Percentiles rank a stretch among this genome's conserved stretches.
Evolutionary conservation across 1,139 yeast species (phyloP).

Genomic region (Taphrina populina): DNA sequence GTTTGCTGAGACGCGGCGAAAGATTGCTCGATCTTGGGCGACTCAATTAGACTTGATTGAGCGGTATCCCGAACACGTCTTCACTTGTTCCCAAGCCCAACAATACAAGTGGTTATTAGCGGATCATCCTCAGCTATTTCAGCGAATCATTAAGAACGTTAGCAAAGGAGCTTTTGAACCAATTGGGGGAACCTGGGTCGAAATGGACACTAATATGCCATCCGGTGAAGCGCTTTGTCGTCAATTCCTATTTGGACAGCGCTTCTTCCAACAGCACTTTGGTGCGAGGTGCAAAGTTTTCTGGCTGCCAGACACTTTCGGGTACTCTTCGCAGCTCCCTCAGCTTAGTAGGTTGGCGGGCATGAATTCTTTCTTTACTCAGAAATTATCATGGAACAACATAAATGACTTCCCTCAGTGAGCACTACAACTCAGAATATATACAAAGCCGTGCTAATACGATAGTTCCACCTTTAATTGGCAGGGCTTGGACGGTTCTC

Average conservation of each 20-base stretch:
- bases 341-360: slow-evolving; percentile 85
- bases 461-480: slow-evolving; percentile 91
- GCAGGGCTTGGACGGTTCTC: slow-evolving; percentile 92
- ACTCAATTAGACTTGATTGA: slow-evolving; percentile 83
- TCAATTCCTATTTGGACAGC: slow-evolving; percentile 86
- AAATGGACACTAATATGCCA: slow-evolving; percentile 92
- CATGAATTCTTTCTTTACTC: slow-evolving; percentile 81
- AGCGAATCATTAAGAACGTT: slow-evolving; percentile 63
- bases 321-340: slow-evolving; percentile 92
- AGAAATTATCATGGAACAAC: slow-evolving; percentile 93
- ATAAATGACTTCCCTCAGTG: slow-evolving; percentile 91
- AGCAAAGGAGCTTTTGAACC: slow-evolving; percentile 76
- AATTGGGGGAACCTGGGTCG: slow-evolving; percentile 97
- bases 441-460: slow-evolving; percentile 83
- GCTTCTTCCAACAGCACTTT: slow-evolving; percentile 74
- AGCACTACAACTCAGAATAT: slow-evolving; percentile 93
- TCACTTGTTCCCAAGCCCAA: slow-evolving; percentile 94
- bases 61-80: slow-evolving; percentile 85
- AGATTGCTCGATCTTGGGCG: slow-evolving; percentile 89
- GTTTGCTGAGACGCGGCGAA: slow-evolving; percentile 80
- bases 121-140: slow-evolving; percentile 72
- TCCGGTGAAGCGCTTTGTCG: slow-evolving; percentile 85
- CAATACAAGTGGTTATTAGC: slow-evolving; percentile 87
- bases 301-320: slow-evolving; percentile 98
- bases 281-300: slow-evolving; percentile 71